phyloP scores from a whole-genome alignment of 768 basidiomycete species.

The Panus rudis region DNA sequence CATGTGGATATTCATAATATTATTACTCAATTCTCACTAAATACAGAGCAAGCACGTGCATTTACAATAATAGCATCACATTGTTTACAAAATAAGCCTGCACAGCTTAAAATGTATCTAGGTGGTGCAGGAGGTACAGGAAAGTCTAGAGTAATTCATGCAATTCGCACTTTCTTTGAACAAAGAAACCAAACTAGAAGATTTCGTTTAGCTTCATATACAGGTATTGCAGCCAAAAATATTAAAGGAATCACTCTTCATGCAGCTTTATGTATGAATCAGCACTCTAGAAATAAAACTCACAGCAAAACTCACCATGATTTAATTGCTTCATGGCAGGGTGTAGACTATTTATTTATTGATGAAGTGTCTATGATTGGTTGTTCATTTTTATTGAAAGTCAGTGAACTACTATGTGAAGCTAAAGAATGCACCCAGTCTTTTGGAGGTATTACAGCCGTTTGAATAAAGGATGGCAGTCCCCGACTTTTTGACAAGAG shows the following conservation, averaged over 20 bases:
- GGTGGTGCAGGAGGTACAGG: constrained; percentile 37
- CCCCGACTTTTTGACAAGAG: too few relatives aligned
- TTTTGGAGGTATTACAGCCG: constrained; percentile 8
- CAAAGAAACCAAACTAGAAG: constrained; percentile 13
- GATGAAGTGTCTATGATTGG: constrained; percentile 12
- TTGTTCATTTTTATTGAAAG: neutral
- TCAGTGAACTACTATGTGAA: constrained; percentile 1
- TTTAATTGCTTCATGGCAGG: constrained; percentile 29
- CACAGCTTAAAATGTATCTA: constrained; percentile 29
- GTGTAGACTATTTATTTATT: constrained; percentile 18
- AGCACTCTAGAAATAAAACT: neutral
- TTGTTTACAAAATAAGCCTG: constrained; percentile 5
- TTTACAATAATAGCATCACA: constrained; percentile 28
- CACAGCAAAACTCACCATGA: constrained; percentile 10
- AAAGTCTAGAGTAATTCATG: constrained; percentile 33
- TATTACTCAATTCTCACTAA: constrained; percentile 22
- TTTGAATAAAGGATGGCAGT: too few relatives aligned
- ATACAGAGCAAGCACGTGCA: constrained; percentile 27
- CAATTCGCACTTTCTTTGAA: constrained; percentile 27
- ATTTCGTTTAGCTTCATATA: constrained; percentile 27
- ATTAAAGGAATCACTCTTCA: constrained; percentile 36
- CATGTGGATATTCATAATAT: neutral
- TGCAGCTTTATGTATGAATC: constrained; percentile 17
- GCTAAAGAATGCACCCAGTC: neutral
- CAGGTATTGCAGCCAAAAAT: constrained; percentile 33